A percentile compares a stretch with the other conserved stretches of the same genome.
These are phyloP conservation scores for Fusarium napiforme DNA, from an alignment of 2,329 filamentous ascomycete species.

Conservation along the genomic window DNA sequence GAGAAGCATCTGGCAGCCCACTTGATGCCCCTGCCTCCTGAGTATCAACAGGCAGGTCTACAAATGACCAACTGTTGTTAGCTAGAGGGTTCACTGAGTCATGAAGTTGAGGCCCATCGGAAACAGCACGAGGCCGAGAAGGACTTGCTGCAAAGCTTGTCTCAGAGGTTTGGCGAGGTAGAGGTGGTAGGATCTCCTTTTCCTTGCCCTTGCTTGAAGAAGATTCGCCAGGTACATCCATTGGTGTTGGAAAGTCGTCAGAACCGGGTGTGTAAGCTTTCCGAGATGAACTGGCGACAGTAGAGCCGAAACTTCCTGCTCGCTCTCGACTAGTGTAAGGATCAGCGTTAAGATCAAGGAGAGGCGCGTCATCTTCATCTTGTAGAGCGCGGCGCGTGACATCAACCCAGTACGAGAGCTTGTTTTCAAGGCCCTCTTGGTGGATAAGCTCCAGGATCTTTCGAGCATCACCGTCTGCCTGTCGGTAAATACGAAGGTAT, in stretches of 20 bases:
- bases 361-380: slow-evolving; percentile 13
- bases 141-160: slow-evolving; percentile 27
- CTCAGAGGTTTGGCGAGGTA: slow-evolving; percentile 15
- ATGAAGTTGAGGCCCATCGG: slow-evolving; percentile 63
- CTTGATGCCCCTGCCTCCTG: slow-evolving; percentile 11
- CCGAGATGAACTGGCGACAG: slow-evolving; percentile 41
- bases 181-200: slow-evolving; percentile 16
- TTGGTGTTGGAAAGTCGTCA: slow-evolving; percentile 30
- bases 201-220: slow-evolving; percentile 33
- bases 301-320: slow-evolving; percentile 39
- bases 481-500: slow-evolving; percentile 66
- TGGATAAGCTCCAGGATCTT: slow-evolving; percentile 70
- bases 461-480: slow-evolving; percentile 68
- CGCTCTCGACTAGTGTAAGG: slow-evolving; percentile 2
- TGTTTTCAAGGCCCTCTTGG: slow-evolving; percentile 67
- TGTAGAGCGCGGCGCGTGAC: slow-evolving; percentile 55
- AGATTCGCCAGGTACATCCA: slow-evolving; percentile 16
- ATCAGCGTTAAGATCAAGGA: slow-evolving; percentile 1
- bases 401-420: slow-evolving; percentile 68
- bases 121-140: slow-evolving; percentile 63
- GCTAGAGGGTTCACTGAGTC: slow-evolving; percentile 62
- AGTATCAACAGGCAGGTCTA: slow-evolving; percentile 49
- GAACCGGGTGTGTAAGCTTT: slow-evolving; percentile 40
- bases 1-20: neutral
- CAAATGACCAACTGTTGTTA: slow-evolving; percentile 71